Conservation (phyloP, 306 rosid genomes). For the Arachis hypogaea region DNA sequence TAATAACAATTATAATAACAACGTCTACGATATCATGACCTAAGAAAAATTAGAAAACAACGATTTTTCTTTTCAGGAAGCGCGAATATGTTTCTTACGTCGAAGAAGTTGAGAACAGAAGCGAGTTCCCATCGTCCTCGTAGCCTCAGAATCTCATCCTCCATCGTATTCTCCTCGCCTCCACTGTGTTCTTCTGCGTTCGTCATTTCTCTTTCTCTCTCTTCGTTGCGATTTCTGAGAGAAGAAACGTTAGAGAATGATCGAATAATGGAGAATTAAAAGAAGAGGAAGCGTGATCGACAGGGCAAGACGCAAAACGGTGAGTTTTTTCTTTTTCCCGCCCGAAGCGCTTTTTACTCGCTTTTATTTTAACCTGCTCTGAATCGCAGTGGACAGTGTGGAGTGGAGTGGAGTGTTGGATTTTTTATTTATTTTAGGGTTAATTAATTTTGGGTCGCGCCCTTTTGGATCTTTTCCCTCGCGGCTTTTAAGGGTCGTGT, state of each 20-base stretch:
- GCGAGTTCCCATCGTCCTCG: slow-evolving; percentile 91
- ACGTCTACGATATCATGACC: neutral
- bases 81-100: slow-evolving; percentile 50
- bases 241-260: neutral
- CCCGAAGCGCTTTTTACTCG: slow-evolving; percentile 43
- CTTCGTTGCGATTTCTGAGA: slow-evolving; percentile 1
- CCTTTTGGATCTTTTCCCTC: slow-evolving; percentile 33
- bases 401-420: neutral
- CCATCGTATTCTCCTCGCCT: slow-evolving; percentile 23
- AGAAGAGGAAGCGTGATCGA: neutral
- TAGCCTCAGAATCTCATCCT: slow-evolving; percentile 52
- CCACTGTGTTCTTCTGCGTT: slow-evolving; percentile 42
- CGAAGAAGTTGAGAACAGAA: slow-evolving; percentile 74
- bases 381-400: neutral
- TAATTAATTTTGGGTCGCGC: slow-evolving; percentile 40
- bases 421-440: slow-evolving; percentile 38
- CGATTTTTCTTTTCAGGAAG: neutral
- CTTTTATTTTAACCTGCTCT: neutral
- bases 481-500: slow-evolving; percentile 1
- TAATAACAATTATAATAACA: too few relatives aligned
- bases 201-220: slow-evolving; percentile 33
- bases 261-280: neutral
- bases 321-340: slow-evolving; percentile 59
- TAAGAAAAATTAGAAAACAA: neutral
- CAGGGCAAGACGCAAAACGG: neutral